These are phyloP conservation scores for Amborella trichopoda DNA, from an alignment of 164 flowering plant genomes.

Conservation along the genomic window DNA sequence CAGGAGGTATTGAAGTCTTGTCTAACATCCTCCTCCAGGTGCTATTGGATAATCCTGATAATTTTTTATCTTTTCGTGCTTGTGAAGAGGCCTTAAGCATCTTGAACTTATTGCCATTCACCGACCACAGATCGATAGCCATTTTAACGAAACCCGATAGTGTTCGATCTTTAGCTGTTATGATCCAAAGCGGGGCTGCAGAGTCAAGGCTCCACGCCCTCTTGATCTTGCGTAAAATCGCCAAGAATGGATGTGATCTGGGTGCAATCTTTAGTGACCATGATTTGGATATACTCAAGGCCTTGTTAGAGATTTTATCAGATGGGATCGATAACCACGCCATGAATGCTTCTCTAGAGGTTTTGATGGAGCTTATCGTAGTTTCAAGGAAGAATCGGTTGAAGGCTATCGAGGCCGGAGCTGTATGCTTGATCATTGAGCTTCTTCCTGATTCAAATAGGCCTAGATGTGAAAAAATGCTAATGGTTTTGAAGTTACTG, in stretches of 20 bases:
- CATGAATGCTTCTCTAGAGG: conserved; percentile 38
- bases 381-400: conserved; percentile 27
- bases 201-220: conserved; percentile 42
- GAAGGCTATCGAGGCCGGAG: conserved; percentile 58
- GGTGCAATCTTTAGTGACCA: conserved; percentile 17
- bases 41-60: conserved; percentile 17
- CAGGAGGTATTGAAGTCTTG: conserved; percentile 36
- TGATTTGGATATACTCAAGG: conserved; percentile 37
- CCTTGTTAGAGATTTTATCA: conserved; percentile 45
- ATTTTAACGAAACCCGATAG: conserved; percentile 29
- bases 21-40: conserved; percentile 21
- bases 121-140: conserved; percentile 8
- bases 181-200: conserved; percentile 50
- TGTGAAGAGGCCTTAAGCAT: conserved; percentile 56
- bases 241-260: conserved; percentile 21
- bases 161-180: conserved; percentile 28
- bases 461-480: conserved; percentile 41
- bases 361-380: conserved; percentile 27
- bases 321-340: conserved; percentile 43
- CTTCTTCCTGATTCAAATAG: conserved; percentile 42
- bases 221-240: conserved; percentile 21
- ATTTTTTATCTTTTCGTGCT: conserved; percentile 36
- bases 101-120: conserved; percentile 21
- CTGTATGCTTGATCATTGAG: conserved; percentile 41
- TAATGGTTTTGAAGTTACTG: conserved; percentile 32